Conservation (phyloP, 345 rosid genomes). For the Gynandropsis gynandra region DNA sequence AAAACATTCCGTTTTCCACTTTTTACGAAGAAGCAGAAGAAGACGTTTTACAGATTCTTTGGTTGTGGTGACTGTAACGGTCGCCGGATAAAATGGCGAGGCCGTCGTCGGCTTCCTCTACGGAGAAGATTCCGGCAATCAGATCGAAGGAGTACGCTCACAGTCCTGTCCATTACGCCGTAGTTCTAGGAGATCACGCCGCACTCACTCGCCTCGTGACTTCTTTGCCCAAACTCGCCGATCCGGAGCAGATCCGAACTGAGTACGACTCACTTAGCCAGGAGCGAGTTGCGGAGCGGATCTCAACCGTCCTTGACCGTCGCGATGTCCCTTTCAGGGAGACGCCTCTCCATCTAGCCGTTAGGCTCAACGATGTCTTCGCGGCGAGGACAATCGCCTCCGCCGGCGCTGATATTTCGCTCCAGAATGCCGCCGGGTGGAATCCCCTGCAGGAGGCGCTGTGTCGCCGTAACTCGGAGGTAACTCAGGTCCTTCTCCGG, state of each 20-base stretch:
- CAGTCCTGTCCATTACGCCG: slow-evolving; percentile 83
- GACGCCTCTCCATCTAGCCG: slow-evolving; percentile 89
- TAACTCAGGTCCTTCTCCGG: slow-evolving; percentile 50
- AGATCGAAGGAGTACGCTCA: slow-evolving; percentile 68
- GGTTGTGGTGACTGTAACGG: not conserved
- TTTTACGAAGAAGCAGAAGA: slow-evolving; percentile 25
- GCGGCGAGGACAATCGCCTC: slow-evolving; percentile 49
- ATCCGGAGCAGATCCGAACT: slow-evolving; percentile 55
- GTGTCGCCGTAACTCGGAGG: slow-evolving; percentile 61
- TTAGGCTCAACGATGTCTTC: slow-evolving; percentile 49
- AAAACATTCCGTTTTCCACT: slow-evolving; percentile 24
- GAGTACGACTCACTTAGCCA: slow-evolving; percentile 65
- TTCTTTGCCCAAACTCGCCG: slow-evolving; percentile 54
- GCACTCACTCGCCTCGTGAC: slow-evolving; percentile 61
- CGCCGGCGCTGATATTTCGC: slow-evolving; percentile 78
- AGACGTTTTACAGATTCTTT: not conserved
- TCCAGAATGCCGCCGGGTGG: slow-evolving; percentile 88
- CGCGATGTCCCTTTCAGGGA: slow-evolving; percentile 82
- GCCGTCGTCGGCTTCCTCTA: slow-evolving; percentile 30
- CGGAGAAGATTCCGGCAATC: slow-evolving; percentile 37
- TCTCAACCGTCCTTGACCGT: slow-evolving; percentile 68
- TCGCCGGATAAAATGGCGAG: slow-evolving; percentile 36
- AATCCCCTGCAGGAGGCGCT: slow-evolving; percentile 90
- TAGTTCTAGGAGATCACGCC: slow-evolving; percentile 60
- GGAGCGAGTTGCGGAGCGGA: slow-evolving; percentile 63